Evolutionary conservation across 2,329 filamentous ascomycete species (phyloP), one percentile per base, ranked within the genome.

Genomic region (Colletotrichum destructivum): DNA sequence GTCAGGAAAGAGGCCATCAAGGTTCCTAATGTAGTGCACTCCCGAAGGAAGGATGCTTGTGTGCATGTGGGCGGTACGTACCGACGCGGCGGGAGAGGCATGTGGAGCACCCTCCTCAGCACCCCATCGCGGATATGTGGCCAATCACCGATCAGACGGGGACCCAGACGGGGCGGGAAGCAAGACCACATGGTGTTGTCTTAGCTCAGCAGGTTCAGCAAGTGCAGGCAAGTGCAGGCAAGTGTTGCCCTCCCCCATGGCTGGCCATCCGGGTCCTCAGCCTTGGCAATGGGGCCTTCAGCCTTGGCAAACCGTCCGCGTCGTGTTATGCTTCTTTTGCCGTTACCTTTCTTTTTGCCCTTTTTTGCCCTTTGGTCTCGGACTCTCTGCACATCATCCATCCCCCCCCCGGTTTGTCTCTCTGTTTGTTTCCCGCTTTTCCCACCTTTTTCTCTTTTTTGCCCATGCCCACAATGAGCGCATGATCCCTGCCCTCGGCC

Each of bases 201-300:
- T 62, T 26, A 35, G 60, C 31, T 42, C 21, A 26, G 15, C 21
- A 40, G 13, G 23, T 31, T 6, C 26, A 6, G 26, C 26, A 31
- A 31, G 26, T 31, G 26, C 26, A 26, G 4, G 26, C 26, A 26
- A 26, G 23, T 26, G 23, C 23, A 26, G 1, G 31, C 31, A 31
- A 31, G 31, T 31, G 31, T 5, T 9, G 8, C 31, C 31, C 31
- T 7, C 31, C 31, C 7, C 38, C 38, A 51, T 52, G 40, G 21
- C 26, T 51, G 54, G 59, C 65, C 69, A 71, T 71, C 69, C 65
- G 46, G 69, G 69, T 71, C 13, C 65, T 61, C 69, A 71, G 54
- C 66, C 69, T 71, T 71, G 69, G 69, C 69, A 47, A 64, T 46
- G 59, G 65, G 69, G 46, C 57, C n/a, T 16, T 71, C 69, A 71